Evolutionary conservation across 2,329 filamentous ascomycete species (phyloP), one percentile per base, ranked within the genome.

Genomic region (Plenodomus biglobosus): DNA sequence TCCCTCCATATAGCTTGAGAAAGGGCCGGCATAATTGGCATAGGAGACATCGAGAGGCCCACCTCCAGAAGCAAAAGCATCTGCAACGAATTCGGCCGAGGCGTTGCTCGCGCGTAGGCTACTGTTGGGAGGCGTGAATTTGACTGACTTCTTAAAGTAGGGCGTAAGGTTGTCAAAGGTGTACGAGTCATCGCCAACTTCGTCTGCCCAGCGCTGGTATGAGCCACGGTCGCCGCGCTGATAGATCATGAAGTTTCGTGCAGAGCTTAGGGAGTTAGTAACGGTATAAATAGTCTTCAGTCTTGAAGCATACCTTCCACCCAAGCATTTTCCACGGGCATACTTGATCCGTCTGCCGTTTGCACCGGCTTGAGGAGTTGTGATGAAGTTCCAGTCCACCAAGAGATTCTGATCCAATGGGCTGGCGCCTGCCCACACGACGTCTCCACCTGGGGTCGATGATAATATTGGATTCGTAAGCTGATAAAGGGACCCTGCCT

Each of bases 331-430:
- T 6, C 68, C 68, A 1, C 60, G 46, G 4, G 64, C 53, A 50
- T 69, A 69, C 20, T 66, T 56, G 10, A 69, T 30, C 17, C 19
- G 15, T 7, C 58, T 30, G 17, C 48, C 40, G 47, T 59, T 56
- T 3, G 53, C 48, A 7, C 54, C 58, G 3, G 50, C 49, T 47
- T 70, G 65, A 16, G 64, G 63, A 2, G 41, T 42, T 1, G 67
- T 68, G n/a, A 58, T 40, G 39, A 69, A 65, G 15, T 51, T 48
- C 64, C 66, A 71, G 42, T 70, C 66, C 2, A 68, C 55, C n/a
- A n/a, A n/a, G 1, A 57, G 58, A 40, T 64, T 60, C 7, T 57
- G 50, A 10, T 69, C 65, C 0, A 46, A 15, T 4, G 53, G 50
- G 39, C 48, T 55, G 4, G 53, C 46, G 2, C 62, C 59, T 7